These are phyloP conservation scores for Chenopodium album DNA, from an alignment of 148 eudicot genomes.

Conservation along the genomic window DNA sequence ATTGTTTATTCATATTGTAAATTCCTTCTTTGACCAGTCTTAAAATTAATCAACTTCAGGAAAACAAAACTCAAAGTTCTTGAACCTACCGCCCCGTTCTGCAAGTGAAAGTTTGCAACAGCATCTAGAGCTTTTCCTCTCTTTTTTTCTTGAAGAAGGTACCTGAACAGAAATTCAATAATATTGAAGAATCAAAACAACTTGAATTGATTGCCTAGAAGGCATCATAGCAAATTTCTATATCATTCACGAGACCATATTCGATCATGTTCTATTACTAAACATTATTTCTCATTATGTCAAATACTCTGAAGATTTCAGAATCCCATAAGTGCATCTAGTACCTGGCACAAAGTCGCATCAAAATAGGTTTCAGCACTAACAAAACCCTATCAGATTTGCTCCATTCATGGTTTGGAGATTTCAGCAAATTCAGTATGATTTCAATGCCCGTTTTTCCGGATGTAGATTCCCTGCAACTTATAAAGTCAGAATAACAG, in stretches of 20 bases:
- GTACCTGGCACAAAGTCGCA: slow-evolving; percentile 93
- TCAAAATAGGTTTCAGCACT: slow-evolving; percentile 52
- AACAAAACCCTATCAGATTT: slow-evolving; percentile 48
- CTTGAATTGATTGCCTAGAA: background rate
- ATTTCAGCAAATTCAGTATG: slow-evolving; percentile 59
- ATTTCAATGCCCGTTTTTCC: slow-evolving; percentile 64
- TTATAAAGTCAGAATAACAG: slow-evolving; percentile 6
- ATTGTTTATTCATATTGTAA: background rate
- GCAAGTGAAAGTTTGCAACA: slow-evolving; percentile 98
- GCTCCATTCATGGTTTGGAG: slow-evolving; percentile 56
- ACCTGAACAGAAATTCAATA: slow-evolving; percentile 35
- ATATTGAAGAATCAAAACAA: background rate
- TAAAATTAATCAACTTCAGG: background rate
- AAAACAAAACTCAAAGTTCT: slow-evolving; percentile 8
- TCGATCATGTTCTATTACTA: too few relatives aligned
- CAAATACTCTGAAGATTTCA: background rate
- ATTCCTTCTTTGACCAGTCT: background rate
- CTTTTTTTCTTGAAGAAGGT: slow-evolving; percentile 77
- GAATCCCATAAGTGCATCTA: background rate
- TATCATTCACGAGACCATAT: background rate
- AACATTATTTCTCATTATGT: background rate
- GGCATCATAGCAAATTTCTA: background rate
- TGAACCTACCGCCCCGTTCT: slow-evolving; percentile 91
- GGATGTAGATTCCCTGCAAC: slow-evolving; percentile 46
- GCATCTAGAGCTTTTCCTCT: slow-evolving; percentile 94